Evolutionary conservation across 2,329 filamentous ascomycete species (phyloP).

Genomic region (Thielaviopsis euricoi): DNA sequence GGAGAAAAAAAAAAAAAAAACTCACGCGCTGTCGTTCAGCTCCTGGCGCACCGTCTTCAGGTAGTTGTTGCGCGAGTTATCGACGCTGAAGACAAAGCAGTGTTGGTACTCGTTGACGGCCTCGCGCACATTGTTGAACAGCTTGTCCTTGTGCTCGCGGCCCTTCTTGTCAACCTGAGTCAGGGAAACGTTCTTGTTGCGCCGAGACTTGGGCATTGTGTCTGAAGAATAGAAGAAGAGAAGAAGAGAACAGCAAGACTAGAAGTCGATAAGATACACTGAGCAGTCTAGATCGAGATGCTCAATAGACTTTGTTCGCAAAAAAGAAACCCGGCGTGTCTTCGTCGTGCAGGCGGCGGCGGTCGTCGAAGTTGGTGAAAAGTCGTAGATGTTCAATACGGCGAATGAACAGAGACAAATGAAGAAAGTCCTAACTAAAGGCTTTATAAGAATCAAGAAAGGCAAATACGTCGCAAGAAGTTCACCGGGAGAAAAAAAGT

Average conservation of each 20-base stretch:
- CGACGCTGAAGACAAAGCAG: conserved; percentile 84
- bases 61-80: conserved; percentile 97
- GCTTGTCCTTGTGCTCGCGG: conserved; percentile 75
- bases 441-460: too few relatives aligned
- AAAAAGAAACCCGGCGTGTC: too few relatives aligned
- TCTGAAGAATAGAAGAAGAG: neutral
- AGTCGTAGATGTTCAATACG: neutral
- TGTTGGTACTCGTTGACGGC: conserved; percentile 72
- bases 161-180: conserved; percentile 86
- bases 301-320: too few relatives aligned
- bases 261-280: too few relatives aligned
- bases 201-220: conserved; percentile 91
- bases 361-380: neutral
- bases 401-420: too few relatives aligned
- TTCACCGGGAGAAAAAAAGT: neutral
- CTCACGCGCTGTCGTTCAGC: conserved; percentile 67
- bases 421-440: neutral
- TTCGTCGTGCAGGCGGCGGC: too few relatives aligned
- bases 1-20: conserved; percentile 9
- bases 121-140: conserved; percentile 79
- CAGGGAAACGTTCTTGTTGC: conserved; percentile 74
- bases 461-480: too few relatives aligned
- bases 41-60: conserved; percentile 79
- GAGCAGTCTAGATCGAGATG: too few relatives aligned
- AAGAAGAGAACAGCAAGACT: too few relatives aligned